phyloP scores from a whole-genome alignment of 1,284 basidiomycete genomes.

The Schizopora paradoxa region DNA sequence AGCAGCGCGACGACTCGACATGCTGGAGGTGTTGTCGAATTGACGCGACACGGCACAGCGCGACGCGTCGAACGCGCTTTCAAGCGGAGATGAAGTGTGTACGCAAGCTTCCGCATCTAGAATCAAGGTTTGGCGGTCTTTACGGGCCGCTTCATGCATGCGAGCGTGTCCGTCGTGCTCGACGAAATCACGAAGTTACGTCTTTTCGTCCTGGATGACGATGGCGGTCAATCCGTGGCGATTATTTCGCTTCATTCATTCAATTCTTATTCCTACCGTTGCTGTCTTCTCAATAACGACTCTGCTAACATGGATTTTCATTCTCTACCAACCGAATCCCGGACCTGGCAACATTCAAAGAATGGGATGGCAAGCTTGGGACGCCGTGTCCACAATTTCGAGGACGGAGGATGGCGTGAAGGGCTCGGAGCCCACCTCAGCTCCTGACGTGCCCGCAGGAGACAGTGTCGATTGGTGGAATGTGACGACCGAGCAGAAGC shows the following conservation, averaged over 20 bases:
- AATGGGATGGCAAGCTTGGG: conserved; percentile 93
- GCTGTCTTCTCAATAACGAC: conserved; percentile 61
- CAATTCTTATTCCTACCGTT: conserved; percentile 51
- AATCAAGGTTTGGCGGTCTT: conserved; percentile 12
- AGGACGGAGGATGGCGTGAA: conserved; percentile 17
- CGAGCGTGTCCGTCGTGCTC: not conserved
- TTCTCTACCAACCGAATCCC: conserved; percentile 68
- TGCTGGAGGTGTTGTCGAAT: conserved; percentile 6
- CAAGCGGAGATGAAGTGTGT: not conserved
- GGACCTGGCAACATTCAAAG: conserved; percentile 68
- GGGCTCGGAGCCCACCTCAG: not conserved
- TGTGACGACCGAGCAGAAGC: conserved; percentile 37
- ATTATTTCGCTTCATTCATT: conserved; percentile 37
- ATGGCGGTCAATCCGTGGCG: conserved; percentile 26
- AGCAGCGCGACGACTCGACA: conserved; percentile 23
- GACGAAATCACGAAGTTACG: not conserved
- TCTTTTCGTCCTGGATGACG: not conserved
- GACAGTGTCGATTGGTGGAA: conserved; percentile 69
- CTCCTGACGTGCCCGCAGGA: conserved; percentile 6
- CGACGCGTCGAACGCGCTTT: conserved; percentile 8
- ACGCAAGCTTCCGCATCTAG: not conserved
- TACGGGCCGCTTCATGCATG: not conserved
- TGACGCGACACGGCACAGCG: conserved; percentile 7
- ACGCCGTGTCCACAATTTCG: conserved; percentile 39
- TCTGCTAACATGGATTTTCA: conserved; percentile 68